Evolutionary conservation across 2,329 filamentous ascomycete species (phyloP).

Genomic region (Daldinia sp.): DNA sequence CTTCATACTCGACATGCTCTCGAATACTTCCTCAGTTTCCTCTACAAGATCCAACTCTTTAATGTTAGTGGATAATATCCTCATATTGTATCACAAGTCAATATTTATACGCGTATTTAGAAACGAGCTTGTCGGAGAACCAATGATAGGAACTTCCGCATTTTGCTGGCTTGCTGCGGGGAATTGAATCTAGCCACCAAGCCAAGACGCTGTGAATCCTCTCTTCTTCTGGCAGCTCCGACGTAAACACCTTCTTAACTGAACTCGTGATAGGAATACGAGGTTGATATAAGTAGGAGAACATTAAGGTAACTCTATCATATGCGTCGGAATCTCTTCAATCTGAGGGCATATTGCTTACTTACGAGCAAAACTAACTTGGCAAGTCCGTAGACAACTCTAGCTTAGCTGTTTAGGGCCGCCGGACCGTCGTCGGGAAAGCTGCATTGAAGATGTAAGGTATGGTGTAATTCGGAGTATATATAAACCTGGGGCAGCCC

Average conservation of each 20-base stretch:
- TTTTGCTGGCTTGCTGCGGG: neutral
- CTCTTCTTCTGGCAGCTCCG: constrained; percentile 33
- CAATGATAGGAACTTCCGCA: constrained; percentile 29
- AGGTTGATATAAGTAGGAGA: neutral
- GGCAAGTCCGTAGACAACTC: constrained; percentile 25
- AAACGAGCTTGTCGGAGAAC: neutral
- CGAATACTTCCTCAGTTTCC: neutral
- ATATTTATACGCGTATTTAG: neutral
- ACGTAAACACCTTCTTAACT: neutral
- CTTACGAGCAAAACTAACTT: constrained; percentile 16
- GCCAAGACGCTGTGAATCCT: neutral
- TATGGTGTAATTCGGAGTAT: constrained; percentile 6
- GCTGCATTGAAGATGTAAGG: constrained; percentile 8
- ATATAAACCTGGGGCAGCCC: constrained; percentile 22
- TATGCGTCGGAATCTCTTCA: neutral
- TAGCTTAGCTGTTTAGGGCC: constrained; percentile 22
- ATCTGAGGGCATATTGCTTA: neutral
- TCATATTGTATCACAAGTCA: neutral
- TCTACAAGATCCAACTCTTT: neutral
- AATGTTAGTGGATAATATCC: neutral
- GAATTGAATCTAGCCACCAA: neutral
- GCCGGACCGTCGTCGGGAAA: constrained; percentile 39
- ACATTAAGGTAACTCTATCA: neutral
- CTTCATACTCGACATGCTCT: too few species aligned
- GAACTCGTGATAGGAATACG: neutral